Conservation (phyloP, 331 rosid genomes). For the Erythrophleum ivorense region DNA sequence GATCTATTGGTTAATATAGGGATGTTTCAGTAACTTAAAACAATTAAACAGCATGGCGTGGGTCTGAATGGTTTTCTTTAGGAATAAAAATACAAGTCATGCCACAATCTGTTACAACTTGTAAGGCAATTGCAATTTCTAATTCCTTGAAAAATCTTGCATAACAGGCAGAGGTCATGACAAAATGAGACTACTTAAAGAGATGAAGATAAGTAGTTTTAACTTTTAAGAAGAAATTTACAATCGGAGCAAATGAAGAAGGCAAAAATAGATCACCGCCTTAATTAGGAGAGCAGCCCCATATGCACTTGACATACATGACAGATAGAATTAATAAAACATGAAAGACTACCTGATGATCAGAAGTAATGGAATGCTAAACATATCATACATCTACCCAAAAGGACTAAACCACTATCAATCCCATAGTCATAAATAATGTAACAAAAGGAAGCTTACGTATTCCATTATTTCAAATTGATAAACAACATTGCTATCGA, state of each 20-base stretch:
- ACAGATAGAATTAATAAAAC: constrained; percentile 29
- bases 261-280: constrained; percentile 13
- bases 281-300: constrained; percentile 23
- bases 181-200: background rate
- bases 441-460: constrained; percentile 43
- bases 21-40: background rate
- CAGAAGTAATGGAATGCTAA: background rate
- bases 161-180: background rate
- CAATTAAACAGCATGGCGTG: constrained; percentile 23
- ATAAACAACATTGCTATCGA: constrained; percentile 59
- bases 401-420: constrained; percentile 15
- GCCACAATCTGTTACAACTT: constrained; percentile 6
- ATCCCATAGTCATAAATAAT: background rate
- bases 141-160: background rate
- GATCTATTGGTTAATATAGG: background rate
- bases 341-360: constrained; percentile 24
- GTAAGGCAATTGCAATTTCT: constrained; percentile 26
- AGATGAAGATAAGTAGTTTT: background rate
- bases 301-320: constrained; percentile 9
- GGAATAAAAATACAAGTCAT: constrained; percentile 21
- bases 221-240: background rate
- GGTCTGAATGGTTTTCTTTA: constrained; percentile 1
- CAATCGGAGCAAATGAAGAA: background rate
- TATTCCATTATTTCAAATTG: constrained; percentile 64
- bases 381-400: constrained; percentile 9